Evolutionary conservation across 2,329 filamentous ascomycete genomes (phyloP).

Genomic region (Talaromyces sp.): DNA sequence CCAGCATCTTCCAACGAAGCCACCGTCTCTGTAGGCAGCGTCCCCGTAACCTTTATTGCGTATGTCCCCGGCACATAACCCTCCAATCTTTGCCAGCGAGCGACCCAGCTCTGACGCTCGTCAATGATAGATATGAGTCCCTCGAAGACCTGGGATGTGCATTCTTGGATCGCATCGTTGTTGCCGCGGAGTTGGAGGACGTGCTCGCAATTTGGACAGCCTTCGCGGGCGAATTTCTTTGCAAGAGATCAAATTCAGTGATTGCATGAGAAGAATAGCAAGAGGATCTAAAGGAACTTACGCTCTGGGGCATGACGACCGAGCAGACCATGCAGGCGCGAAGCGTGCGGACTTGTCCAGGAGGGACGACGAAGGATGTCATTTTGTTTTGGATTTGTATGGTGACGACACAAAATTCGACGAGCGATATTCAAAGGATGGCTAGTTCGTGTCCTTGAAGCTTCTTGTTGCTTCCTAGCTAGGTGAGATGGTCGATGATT

Average conservation of each 20-base stretch:
- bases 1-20: slow-evolving; percentile 54
- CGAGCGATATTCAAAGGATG: neutral
- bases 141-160: slow-evolving; percentile 94
- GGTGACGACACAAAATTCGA: neutral
- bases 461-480: neutral
- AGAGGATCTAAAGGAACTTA: slow-evolving; percentile 39
- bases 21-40: slow-evolving; percentile 57
- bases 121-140: slow-evolving; percentile 81
- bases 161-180: slow-evolving; percentile 77
- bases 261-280: neutral
- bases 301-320: slow-evolving; percentile 76
- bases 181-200: slow-evolving; percentile 78
- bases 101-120: slow-evolving; percentile 83
- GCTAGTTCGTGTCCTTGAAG: neutral
- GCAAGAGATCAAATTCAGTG: neutral
- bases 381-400: slow-evolving; percentile 20
- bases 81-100: slow-evolving; percentile 91
- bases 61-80: slow-evolving; percentile 85
- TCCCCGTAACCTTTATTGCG: slow-evolving; percentile 87
- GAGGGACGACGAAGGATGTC: slow-evolving; percentile 61
- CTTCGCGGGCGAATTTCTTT: slow-evolving; percentile 77
- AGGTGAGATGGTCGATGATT: slow-evolving; percentile 9
- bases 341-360: slow-evolving; percentile 74
- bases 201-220: slow-evolving; percentile 95
- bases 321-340: slow-evolving; percentile 99